Evolutionary conservation across 768 basidiomycete genomes (phyloP).

Genomic region (Boletus tylopilopsis): DNA sequence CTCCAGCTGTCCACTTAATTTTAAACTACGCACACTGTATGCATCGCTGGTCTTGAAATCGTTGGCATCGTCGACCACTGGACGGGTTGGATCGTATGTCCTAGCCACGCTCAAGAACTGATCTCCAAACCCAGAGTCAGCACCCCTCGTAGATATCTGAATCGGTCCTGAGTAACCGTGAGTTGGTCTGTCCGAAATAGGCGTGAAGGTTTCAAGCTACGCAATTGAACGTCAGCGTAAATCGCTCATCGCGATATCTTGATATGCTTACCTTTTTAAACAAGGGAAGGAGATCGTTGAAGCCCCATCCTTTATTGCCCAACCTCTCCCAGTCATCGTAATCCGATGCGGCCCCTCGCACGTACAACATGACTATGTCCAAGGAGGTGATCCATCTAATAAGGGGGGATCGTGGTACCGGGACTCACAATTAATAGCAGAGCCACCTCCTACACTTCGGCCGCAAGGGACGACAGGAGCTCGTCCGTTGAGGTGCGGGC

Average conservation of each 20-base stretch:
- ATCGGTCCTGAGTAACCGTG: constrained; percentile 37
- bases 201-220: constrained; percentile 39
- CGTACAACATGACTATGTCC: constrained; percentile 44
- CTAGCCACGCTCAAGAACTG: constrained; percentile 46
- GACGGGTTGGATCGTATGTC: constrained; percentile 47
- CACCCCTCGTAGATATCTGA: constrained; percentile 15
- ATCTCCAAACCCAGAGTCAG: constrained; percentile 20
- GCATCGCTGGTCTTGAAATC: constrained; percentile 32
- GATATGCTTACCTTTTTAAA: constrained; percentile 46
- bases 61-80: constrained; percentile 44
- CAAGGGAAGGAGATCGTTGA: constrained; percentile 52
- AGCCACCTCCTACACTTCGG: constrained; percentile 59
- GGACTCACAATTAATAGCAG: constrained; percentile 54
- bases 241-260: background rate
- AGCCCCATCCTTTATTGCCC: constrained; percentile 59
- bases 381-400: background rate
- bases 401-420: too few relatives aligned
- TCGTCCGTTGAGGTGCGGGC: constrained; percentile 44
- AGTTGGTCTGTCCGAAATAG: constrained; percentile 25
- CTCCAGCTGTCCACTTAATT: too few relatives aligned
- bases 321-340: constrained; percentile 56
- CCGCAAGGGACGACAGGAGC: constrained; percentile 42
- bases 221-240: constrained; percentile 39
- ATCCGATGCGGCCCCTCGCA: constrained; percentile 56
- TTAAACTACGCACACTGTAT: constrained; percentile 20